Evolutionary conservation across 2,329 filamentous ascomycete species (phyloP), one percentile per base, ranked within the genome.

Genomic region (Cyanodermella asteris): DNA sequence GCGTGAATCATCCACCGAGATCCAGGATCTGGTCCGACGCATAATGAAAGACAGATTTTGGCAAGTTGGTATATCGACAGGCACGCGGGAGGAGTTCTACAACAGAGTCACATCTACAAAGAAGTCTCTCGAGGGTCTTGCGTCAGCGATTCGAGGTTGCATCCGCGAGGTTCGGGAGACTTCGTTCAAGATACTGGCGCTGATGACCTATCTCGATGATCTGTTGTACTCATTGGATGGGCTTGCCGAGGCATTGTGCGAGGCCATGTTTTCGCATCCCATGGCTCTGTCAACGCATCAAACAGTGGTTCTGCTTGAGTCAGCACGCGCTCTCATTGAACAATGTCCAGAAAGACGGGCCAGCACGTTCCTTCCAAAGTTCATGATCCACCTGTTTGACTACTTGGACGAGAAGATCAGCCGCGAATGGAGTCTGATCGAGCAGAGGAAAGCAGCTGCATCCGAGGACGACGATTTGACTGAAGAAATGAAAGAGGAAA

Each of bases 401-500:
- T 78, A 87, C 38, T 72, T 93, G 46, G 80, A 94, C 42, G 56
- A 60, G 20, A 94, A 94, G 50, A 76, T 94, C 34, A 75, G 68
- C 17, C 59, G 64, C 0, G 84, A 94, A 44, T 97, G 87, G 87
- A 66, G 72, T 32, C 66, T 67, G 35, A 67, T 93, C 29, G 65
- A 71, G 41, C 52, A 61, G 33, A 54, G 66, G 33, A 62, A 74
- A 36, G 55, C 53, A 12, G 53, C 68, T 8, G 61, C 64, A 20
- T 62, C 71, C 2, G 71, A 71, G 4, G 71, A 72, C 12, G 78
- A 82, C 28, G 76, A 77, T 31, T 53, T 97, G 26, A 77, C 76
- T 2, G 81, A 93, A 36, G 87, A 97, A 51, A 97, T 97, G 87
- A 91, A 93, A 49, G 72, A 78, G 5, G 87, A 97, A 46, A 94